A percentile compares a stretch with the other conserved stretches of the same genome.
Evolutionary conservation across 139 green algal species (phyloP).

Genomic region (Eudorina sp.): DNA sequence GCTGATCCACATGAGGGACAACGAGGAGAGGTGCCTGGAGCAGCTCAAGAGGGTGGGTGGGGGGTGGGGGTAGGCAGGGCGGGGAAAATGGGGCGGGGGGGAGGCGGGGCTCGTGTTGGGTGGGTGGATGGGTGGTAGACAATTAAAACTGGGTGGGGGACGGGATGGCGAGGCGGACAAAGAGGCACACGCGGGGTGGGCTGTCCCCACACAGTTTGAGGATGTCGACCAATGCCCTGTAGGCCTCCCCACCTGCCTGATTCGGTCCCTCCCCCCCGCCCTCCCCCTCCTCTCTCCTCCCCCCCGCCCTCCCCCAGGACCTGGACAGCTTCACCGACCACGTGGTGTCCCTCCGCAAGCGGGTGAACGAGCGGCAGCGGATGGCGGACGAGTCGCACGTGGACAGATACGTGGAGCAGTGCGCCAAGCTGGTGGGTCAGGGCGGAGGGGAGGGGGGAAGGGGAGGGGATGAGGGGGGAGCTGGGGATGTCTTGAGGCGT

Average conservation of each 20-base stretch:
- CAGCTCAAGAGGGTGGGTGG: constrained; percentile 22
- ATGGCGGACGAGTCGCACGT: constrained; percentile 19
- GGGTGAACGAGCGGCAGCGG: constrained; percentile 23
- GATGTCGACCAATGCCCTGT: too few species aligned
- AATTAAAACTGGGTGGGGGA: too few species aligned
- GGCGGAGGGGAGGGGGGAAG: not conserved
- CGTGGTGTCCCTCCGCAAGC: not conserved
- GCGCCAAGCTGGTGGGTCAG: not conserved
- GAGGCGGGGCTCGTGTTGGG: too few species aligned
- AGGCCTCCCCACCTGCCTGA: too few species aligned
- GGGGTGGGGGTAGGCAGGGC: not conserved
- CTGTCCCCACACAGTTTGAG: too few species aligned
- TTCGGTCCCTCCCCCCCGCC: too few species aligned
- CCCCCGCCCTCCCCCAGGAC: constrained; percentile 19
- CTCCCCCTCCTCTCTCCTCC: not conserved
- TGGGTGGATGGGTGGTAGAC: too few species aligned
- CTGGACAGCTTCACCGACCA: not conserved
- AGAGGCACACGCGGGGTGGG: too few species aligned
- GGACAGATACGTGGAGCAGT: constrained; percentile 44
- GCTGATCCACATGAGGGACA: constrained; percentile 16
- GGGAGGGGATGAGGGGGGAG: not conserved
- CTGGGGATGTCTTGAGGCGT: too few species aligned
- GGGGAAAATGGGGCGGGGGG: not conserved
- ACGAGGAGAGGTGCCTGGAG: constrained; percentile 37
- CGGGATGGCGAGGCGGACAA: too few species aligned